Evolutionary conservation across 192 early-diverging fungal genomes (phyloP).

Genomic region (Bifiguratus adelaidae): DNA sequence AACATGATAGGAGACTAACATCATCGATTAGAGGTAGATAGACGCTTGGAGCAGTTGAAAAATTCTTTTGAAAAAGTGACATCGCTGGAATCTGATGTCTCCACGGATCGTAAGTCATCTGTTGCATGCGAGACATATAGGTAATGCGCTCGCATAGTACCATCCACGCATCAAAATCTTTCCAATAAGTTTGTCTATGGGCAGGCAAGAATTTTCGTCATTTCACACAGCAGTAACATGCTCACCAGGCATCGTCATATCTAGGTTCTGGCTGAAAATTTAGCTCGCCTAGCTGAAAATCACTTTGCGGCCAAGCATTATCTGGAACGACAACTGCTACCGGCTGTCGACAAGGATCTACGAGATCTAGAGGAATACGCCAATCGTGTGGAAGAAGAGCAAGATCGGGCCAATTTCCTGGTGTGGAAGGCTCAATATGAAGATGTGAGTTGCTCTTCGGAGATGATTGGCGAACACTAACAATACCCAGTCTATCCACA

Average conservation of each 20-base stretch:
- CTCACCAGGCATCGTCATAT: not conserved
- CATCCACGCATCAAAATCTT: no score
- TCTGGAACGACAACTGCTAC: conserved; percentile 39
- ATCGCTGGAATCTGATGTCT: conserved; percentile 35
- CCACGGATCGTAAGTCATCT: conserved; percentile 28
- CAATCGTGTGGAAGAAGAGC: not conserved
- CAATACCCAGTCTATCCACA: conserved; percentile 5
- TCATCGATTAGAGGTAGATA: no score
- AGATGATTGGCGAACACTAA: no score
- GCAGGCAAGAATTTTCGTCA: no score
- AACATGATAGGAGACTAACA: no score
- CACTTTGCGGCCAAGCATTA: conserved; percentile 53
- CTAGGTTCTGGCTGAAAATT: conserved; percentile 47
- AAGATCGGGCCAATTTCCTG: conserved; percentile 16
- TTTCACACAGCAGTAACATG: not conserved
- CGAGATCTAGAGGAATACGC: conserved; percentile 20
- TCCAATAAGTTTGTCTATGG: not conserved
- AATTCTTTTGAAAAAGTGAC: conserved; percentile 33
- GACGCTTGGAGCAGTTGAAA: conserved; percentile 19
- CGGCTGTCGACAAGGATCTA: conserved; percentile 40
- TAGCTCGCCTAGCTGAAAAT: conserved; percentile 43
- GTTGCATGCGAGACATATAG: no score
- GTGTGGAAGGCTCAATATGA: conserved; percentile 33
- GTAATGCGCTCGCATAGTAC: no score
- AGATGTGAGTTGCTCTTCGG: conserved; percentile 2